These are phyloP conservation scores for Staphylotrichum tortipilum DNA, from an alignment of 495 filamentous ascomycete genomes.

Conservation along the genomic window DNA sequence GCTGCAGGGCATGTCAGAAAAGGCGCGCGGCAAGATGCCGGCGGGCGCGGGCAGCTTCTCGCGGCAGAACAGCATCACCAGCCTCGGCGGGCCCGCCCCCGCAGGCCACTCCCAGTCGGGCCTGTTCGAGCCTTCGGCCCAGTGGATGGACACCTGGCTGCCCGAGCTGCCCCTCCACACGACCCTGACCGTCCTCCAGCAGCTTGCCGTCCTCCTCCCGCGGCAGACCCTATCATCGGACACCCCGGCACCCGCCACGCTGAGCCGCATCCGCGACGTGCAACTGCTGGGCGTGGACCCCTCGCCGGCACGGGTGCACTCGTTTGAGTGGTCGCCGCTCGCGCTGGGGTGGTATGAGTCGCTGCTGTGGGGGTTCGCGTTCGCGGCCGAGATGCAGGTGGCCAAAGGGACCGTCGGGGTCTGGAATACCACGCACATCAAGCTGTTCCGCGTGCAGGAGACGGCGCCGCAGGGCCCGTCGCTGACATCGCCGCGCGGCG, in stretches of 20 bases:
- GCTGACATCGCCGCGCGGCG: conserved; percentile 74
- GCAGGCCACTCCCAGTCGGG: conserved; percentile 41
- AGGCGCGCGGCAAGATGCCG: conserved; percentile 95
- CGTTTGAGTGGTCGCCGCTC: conserved; percentile 91
- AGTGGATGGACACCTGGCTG: conserved; percentile 90
- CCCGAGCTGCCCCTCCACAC: conserved; percentile 87
- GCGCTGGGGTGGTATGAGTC: conserved; percentile 95
- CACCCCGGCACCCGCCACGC: conserved; percentile 23
- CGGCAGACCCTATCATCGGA: conserved; percentile 33
- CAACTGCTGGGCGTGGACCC: conserved; percentile 59
- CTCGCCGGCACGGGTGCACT: conserved; percentile 66
- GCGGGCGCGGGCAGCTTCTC: conserved; percentile 76
- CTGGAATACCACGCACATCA: conserved; percentile 86
- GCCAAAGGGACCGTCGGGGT: conserved; percentile 84
- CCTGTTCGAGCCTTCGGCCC: conserved; percentile 67
- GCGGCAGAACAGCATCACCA: conserved; percentile 84
- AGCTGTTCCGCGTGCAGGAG: conserved; percentile 84
- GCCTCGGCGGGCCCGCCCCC: conserved; percentile 60
- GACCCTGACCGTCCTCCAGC: conserved; percentile 68
- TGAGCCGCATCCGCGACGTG: conserved; percentile 34
- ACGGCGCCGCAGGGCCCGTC: conserved; percentile 70
- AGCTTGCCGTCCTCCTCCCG: conserved; percentile 43
- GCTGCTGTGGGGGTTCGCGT: conserved; percentile 91
- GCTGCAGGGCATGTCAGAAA: conserved; percentile 94
- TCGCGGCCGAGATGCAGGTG: conserved; percentile 80